These are phyloP conservation scores for Russula ochroleuca DNA, from an alignment of 768 basidiomycete species.

Conservation along the genomic window DNA sequence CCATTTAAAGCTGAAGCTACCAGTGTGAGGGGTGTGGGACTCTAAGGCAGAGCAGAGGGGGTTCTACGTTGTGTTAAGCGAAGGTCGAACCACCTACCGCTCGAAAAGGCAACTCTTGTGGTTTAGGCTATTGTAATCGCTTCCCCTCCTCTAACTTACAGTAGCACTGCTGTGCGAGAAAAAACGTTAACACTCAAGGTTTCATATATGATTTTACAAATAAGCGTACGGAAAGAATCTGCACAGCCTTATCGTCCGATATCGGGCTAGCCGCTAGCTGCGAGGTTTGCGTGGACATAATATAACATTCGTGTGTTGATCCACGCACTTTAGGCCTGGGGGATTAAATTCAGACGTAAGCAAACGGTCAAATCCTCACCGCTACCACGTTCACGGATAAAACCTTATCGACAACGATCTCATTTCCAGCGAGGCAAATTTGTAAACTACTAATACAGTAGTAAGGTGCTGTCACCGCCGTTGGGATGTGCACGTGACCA, in stretches of 20 bases:
- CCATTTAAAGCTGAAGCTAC: background rate
- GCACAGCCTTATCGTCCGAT: constrained; percentile 19
- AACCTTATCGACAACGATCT: constrained; percentile 26
- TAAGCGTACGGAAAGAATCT: constrained; percentile 7
- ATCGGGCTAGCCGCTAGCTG: background rate
- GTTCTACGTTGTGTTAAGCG: background rate
- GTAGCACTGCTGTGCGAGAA: background rate
- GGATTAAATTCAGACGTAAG: constrained; percentile 10
- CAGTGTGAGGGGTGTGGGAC: background rate
- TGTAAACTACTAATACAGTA: constrained; percentile 10
- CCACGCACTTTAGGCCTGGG: constrained; percentile 23
- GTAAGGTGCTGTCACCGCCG: background rate
- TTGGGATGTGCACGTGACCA: constrained; percentile 4
- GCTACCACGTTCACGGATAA: constrained; percentile 21
- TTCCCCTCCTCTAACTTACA: constrained; percentile 5
- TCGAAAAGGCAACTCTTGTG: constrained; percentile 21
- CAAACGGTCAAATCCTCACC: constrained; percentile 18
- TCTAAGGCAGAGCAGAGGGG: background rate
- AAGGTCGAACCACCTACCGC: background rate
- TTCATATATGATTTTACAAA: constrained; percentile 14
- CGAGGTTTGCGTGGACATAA: constrained; percentile 7
- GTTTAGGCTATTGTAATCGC: constrained; percentile 11
- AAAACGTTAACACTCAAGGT: constrained; percentile 1
- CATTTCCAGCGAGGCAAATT: constrained; percentile 20
- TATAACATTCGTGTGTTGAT: constrained; percentile 20